Evolutionary conservation across 2,329 filamentous ascomycete species (phyloP).

Genomic region (Colletotrichum sp.): DNA sequence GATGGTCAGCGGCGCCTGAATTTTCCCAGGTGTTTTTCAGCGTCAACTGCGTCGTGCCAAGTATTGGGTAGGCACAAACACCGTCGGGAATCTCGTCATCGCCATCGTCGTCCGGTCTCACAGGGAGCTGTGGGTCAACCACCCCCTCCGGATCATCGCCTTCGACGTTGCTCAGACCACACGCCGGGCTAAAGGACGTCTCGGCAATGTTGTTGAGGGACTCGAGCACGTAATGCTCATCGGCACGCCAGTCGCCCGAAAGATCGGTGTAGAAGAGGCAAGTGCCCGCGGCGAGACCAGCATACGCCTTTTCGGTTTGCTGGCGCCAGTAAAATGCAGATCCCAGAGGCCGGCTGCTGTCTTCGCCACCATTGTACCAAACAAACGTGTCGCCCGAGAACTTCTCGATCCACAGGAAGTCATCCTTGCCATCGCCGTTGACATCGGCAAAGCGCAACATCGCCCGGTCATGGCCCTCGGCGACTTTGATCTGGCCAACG

Average conservation of each 20-base stretch:
- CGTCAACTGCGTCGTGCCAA: neutral
- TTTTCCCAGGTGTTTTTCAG: accelerated
- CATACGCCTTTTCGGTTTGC: neutral
- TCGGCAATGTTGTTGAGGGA: neutral
- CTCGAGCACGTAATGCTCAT: neutral
- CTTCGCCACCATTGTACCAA: conserved; percentile 31
- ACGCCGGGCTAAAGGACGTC: neutral
- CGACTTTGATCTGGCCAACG: conserved; percentile 32
- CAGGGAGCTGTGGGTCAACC: neutral
- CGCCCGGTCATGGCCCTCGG: conserved; percentile 34
- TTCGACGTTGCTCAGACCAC: neutral
- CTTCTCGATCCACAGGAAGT: conserved; percentile 40
- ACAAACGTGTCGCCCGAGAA: conserved; percentile 34
- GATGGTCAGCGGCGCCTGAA: neutral
- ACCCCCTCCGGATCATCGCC: neutral
- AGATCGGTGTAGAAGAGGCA: neutral
- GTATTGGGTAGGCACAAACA: neutral
- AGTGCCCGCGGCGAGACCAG: neutral
- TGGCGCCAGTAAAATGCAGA: neutral
- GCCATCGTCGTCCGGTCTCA: accelerated
- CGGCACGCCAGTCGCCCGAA: neutral
- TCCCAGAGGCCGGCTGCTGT: neutral
- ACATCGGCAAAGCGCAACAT: conserved; percentile 43
- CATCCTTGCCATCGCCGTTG: conserved; percentile 39
- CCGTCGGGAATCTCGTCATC: neutral